Percentiles rank a stretch among this genome's conserved stretches.
phyloP scores from a whole-genome alignment of 139 green algal genomes.

The Pseudopediastrum boryanum region DNA sequence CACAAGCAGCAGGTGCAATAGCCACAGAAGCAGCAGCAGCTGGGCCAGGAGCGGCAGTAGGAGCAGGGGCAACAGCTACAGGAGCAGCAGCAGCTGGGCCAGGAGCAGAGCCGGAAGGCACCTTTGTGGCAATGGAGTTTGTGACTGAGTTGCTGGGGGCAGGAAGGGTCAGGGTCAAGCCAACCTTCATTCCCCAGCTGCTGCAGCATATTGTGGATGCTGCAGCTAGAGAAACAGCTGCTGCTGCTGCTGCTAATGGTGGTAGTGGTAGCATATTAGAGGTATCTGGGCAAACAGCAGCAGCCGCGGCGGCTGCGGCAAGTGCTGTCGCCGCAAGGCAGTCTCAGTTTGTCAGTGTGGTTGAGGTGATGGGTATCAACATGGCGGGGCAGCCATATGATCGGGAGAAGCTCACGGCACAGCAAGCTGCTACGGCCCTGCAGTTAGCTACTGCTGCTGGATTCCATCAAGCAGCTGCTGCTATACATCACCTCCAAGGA shows the following conservation, averaged over 20 bases:
- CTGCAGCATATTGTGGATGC: constrained; percentile 34
- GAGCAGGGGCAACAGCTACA: constrained; percentile 6
- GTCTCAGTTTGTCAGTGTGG: constrained; percentile 35
- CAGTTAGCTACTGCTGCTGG: neutral
- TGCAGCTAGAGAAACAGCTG: neutral
- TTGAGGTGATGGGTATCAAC: constrained; percentile 46
- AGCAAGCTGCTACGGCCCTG: constrained; percentile 35
- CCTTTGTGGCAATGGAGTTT: constrained; percentile 46
- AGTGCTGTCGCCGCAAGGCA: neutral
- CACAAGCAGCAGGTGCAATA: neutral
- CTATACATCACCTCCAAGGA: constrained; percentile 48
- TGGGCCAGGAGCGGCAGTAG: neutral
- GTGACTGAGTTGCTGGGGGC: constrained; percentile 35
- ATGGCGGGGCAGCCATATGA: neutral
- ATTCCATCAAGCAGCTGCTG: constrained; percentile 31
- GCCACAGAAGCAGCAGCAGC: neutral
- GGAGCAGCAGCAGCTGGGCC: neutral
- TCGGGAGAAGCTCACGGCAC: constrained; percentile 5
- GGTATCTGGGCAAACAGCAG: constrained; percentile 27
- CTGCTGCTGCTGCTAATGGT: neutral
- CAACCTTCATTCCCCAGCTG: constrained; percentile 41
- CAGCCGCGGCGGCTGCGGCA: constrained; percentile 1
- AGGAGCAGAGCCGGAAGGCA: no score
- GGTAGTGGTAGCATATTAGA: constrained; percentile 13
- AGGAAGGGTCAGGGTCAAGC: constrained; percentile 45